Percentiles rank a stretch among this genome's conserved stretches.
phyloP scores from a whole-genome alignment of 768 basidiomycete species.

The Lactarius hatsudake region DNA sequence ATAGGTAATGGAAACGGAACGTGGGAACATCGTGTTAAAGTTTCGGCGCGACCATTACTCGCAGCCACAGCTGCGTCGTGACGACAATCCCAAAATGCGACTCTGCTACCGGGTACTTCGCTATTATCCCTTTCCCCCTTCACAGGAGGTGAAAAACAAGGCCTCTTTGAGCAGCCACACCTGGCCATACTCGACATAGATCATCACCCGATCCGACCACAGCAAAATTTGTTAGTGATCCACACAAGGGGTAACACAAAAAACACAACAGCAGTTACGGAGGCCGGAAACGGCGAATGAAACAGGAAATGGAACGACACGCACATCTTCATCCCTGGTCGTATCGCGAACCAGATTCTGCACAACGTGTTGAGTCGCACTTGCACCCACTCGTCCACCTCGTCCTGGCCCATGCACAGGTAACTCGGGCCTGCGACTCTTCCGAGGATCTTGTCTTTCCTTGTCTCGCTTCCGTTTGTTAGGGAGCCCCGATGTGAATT shows the following conservation, averaged over 20 bases:
- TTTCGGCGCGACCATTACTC: constrained; percentile 19
- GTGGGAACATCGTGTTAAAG: constrained; percentile 23
- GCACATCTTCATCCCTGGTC: constrained; percentile 90
- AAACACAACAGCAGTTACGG: constrained; percentile 20
- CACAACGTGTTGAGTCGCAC: constrained; percentile 95
- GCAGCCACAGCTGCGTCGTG: constrained; percentile 17
- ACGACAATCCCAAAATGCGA: constrained; percentile 26
- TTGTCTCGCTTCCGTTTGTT: constrained; percentile 89
- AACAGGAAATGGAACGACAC: constrained; percentile 41
- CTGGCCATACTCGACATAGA: neutral
- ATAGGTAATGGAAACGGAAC: constrained; percentile 12
- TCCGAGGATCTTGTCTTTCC: constrained; percentile 83
- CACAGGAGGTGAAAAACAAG: constrained; percentile 9
- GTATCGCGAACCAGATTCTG: constrained; percentile 92
- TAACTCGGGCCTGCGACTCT: constrained; percentile 88
- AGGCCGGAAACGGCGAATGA: constrained; percentile 16
- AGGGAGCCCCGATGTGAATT: constrained; percentile 52
- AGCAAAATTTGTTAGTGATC: neutral
- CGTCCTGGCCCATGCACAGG: constrained; percentile 91
- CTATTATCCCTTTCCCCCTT: neutral
- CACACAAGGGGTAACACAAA: constrained; percentile 19
- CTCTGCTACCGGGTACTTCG: neutral
- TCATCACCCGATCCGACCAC: constrained; percentile 10
- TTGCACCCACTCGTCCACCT: constrained; percentile 93
- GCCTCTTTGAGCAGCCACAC: neutral